Conservation (phyloP, 345 rosid genomes). For the Excoecaria agallocha region DNA sequence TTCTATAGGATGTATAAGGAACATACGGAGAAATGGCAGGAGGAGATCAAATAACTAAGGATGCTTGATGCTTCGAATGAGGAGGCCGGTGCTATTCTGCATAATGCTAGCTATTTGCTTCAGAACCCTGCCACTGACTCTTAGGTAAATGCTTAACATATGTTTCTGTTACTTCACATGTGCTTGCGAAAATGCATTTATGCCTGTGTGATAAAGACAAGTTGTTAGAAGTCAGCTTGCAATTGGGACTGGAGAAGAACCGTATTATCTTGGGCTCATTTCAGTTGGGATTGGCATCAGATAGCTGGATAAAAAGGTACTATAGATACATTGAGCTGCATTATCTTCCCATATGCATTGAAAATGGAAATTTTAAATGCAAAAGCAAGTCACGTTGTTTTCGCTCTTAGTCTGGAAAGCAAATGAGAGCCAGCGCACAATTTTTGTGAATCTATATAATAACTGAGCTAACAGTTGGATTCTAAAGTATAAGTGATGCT, state of each 20-base stretch:
- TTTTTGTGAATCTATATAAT: neutral
- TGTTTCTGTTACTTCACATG: neutral
- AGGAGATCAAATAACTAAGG: constrained; percentile 70
- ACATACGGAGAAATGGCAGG: constrained; percentile 82
- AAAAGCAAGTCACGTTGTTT: too few species aligned
- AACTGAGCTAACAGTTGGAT: neutral
- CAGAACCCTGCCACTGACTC: constrained; percentile 54
- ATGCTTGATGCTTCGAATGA: constrained; percentile 75
- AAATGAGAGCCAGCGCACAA: too few species aligned
- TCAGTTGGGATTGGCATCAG: neutral
- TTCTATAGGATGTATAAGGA: constrained; percentile 70
- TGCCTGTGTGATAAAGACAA: neutral
- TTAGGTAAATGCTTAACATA: constrained; percentile 36
- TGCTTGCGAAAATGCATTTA: neutral
- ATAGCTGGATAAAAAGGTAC: neutral
- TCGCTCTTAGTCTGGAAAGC: too few species aligned
- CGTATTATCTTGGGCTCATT: neutral
- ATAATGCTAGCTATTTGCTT: constrained; percentile 58
- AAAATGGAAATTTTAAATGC: neutral
- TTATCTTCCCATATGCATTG: neutral
- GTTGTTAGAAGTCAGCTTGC: neutral
- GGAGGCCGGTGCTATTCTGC: constrained; percentile 56
- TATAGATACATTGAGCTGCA: neutral
- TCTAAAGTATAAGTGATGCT: neutral
- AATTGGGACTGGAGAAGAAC: neutral